These are phyloP conservation scores for Paramecium bursaria DNA, from an alignment of 73 alveolate genomes.

Conservation along the genomic window DNA sequence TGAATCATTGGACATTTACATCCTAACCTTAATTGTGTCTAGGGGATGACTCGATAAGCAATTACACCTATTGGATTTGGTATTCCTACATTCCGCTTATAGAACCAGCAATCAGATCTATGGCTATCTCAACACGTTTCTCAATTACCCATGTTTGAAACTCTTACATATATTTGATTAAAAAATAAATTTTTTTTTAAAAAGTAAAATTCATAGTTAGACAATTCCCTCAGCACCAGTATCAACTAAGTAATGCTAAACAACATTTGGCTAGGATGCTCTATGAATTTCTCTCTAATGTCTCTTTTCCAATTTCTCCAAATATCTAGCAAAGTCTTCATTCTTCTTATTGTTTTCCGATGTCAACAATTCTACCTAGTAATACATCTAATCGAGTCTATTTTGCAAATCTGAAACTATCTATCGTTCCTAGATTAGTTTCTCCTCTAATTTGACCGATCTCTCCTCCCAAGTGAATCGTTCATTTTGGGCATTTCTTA, in stretches of 20 bases:
- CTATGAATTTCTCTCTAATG: background rate
- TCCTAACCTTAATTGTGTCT: slow-evolving; percentile 67
- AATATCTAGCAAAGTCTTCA: slow-evolving; percentile 19
- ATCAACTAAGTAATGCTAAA: no score
- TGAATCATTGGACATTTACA: slow-evolving; percentile 56
- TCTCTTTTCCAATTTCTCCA: background rate
- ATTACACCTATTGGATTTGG: slow-evolving; percentile 6
- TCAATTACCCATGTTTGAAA: slow-evolving; percentile 19
- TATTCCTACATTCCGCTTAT: slow-evolving; percentile 43
- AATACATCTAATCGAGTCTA: background rate
- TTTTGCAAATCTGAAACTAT: background rate
- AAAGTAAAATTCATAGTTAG: no score
- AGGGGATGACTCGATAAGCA: slow-evolving; percentile 65
- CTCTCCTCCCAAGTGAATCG: slow-evolving; percentile 32
- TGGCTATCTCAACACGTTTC: background rate
- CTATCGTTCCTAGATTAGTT: slow-evolving; percentile 24
- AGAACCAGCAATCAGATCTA: slow-evolving; percentile 65
- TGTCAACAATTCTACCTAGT: background rate
- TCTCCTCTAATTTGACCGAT: slow-evolving; percentile 16
- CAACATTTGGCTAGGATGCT: no score
- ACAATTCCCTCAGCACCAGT: no score
- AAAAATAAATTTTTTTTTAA: no score
- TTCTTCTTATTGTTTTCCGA: background rate
- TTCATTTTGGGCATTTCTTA: background rate
- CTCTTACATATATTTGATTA: no score